Base-by-base conservation (phyloP, 768 basidiomycete genomes). In the Tephrocybe sp. region DNA sequence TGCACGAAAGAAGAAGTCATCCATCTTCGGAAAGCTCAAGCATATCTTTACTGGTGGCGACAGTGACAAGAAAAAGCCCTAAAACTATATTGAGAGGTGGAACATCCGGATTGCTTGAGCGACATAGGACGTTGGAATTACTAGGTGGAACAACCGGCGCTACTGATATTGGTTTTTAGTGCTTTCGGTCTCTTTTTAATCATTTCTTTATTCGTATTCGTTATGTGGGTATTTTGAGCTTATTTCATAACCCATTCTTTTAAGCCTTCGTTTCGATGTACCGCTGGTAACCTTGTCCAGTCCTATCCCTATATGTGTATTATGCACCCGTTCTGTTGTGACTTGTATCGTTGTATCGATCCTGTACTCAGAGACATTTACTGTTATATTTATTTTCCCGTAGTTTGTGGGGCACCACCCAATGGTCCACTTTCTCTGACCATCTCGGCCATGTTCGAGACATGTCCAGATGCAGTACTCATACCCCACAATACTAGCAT, bases 21-120 rank as follows among this genome's bases (percentile, higher is more conserved):
- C 83, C 14, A 61, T 85, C 25, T 73, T 86, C 46, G 76, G 75
- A 21, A 84, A 74, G 58, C 33, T 80, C 45, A 84, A 79, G 60
- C 61, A 73, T 34, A 59, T 83, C 5, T 85, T 86, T 30, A 30
- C 28, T 58, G 60, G 68, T 14, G 61, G 65, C 30, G 71, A 80
- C 48, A 76, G 73, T 58, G 71, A 79, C 18, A 77, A 78, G 42
- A 66, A 74, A 28, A 48, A 39, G 23, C 41, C 38, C 5, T n/a
- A 39, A 36, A 36, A 36, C 15, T 8, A 30, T 11, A 30, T 5
- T 30, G 28, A 11, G 11, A 4, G 34, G 15, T 36, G 34, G 34
- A 36, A 15, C 34, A 9, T 36, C 7, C 28, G 28, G 28, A 30
- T n/a, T n/a, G n/a, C n/a, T n/a, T n/a, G n/a, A n/a, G n/a, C n/a